Evolutionary conservation across 140 eudicot species (phyloP).

Genomic region (Cichorium intybus): DNA sequence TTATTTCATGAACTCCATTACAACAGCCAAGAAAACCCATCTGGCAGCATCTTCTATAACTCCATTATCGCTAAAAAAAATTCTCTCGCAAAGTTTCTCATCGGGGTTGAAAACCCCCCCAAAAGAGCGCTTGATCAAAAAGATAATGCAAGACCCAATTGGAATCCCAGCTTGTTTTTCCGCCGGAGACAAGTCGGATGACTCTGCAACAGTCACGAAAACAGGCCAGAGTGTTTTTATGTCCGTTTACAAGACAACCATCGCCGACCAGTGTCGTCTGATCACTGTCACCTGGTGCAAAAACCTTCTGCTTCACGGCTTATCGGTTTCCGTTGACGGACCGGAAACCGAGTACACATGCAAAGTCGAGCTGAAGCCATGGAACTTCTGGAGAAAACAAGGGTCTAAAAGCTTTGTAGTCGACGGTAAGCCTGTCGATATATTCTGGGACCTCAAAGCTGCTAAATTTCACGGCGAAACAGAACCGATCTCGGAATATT

Average conservation of each 20-base stretch:
- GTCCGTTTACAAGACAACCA: conserved; percentile 70
- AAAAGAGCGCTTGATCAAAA: neutral
- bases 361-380: conserved; percentile 90
- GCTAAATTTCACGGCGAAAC: conserved; percentile 83
- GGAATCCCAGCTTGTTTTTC: conserved; percentile 59
- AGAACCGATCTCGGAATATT: conserved; percentile 82
- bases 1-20: conserved; percentile 19
- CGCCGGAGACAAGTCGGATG: conserved; percentile 42
- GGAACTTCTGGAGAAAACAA: conserved; percentile 94
- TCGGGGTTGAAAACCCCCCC: neutral
- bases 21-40: conserved; percentile 33
- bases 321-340: conserved; percentile 75
- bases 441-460: conserved; percentile 82
- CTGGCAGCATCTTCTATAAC: conserved; percentile 27
- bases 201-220: conserved; percentile 37
- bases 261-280: conserved; percentile 47
- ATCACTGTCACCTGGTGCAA: conserved; percentile 93
- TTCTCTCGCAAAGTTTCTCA: conserved; percentile 1
- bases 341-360: conserved; percentile 48
- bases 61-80: conserved; percentile 8
- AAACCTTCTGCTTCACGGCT: conserved; percentile 75
- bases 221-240: conserved; percentile 79
- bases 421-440: conserved; percentile 41
- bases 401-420: conserved; percentile 70
- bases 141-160: conserved; percentile 64